Conservation (phyloP, 2,329 filamentous ascomycete species). For the Alternaria ventricosa region DNA sequence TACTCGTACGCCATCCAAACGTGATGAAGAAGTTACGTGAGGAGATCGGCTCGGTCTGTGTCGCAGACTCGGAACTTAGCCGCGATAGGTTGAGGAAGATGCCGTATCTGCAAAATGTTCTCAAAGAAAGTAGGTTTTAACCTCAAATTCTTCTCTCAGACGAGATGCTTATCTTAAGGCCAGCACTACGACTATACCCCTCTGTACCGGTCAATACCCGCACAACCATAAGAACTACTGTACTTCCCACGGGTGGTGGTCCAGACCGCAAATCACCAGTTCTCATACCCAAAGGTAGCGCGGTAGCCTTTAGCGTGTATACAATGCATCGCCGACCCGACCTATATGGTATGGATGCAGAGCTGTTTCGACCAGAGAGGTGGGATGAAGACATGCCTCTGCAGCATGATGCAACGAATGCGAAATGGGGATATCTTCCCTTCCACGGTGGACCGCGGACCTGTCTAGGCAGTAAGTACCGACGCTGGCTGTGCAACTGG, state of each 20-base stretch:
- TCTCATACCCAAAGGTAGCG: slow-evolving; percentile 35
- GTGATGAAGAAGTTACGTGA: background rate
- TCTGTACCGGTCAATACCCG: slow-evolving; percentile 38
- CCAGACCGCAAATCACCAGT: slow-evolving; percentile 36
- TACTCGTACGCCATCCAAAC: background rate
- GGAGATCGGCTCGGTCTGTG: background rate
- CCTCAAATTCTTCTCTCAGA: background rate
- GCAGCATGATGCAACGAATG: background rate
- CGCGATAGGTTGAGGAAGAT: background rate
- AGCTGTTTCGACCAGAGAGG: slow-evolving; percentile 44
- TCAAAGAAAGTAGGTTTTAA: background rate
- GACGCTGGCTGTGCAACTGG: no score
- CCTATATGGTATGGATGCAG: slow-evolving; percentile 44
- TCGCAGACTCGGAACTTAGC: background rate
- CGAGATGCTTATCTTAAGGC: rapidly evolving
- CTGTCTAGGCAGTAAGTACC: slow-evolving; percentile 25
- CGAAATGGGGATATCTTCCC: slow-evolving; percentile 36
- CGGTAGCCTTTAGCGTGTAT: slow-evolving; percentile 34
- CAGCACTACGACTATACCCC: slow-evolving; percentile 49
- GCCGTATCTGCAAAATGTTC: background rate
- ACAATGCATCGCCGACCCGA: slow-evolving; percentile 43
- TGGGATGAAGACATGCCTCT: slow-evolving; percentile 25
- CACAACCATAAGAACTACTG: slow-evolving; percentile 33
- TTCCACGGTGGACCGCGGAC: slow-evolving; percentile 40
- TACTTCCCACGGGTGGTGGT: slow-evolving; percentile 39